Base-by-base conservation (phyloP, 495 filamentous ascomycete species). In the Podospora pseudoanserina region DNA sequence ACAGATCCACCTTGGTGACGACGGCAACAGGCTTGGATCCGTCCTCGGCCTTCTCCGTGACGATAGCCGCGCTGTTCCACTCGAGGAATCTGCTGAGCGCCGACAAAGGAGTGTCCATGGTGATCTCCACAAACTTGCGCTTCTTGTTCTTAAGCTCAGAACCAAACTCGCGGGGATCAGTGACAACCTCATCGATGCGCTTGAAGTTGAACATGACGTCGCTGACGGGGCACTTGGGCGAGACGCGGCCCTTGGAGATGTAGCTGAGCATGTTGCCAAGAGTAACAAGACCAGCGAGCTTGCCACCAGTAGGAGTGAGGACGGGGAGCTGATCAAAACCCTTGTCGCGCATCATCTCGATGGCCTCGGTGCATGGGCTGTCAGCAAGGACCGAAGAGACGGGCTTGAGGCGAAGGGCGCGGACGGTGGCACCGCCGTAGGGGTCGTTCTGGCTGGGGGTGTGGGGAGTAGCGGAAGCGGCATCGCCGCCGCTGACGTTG, bases 201-300 rank as follows among this genome's bases (percentile, higher is more conserved):
- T 84, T 81, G 77, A 99, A 99, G 76, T 96, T 86, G 68, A 99
- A 98, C 95, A 99, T 99, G 74, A 97, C 91, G n/a, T 94, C 88
- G 23, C 84, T 83, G 58, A 99, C 91, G 2, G 86, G 88, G 69
- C 84, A 91, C 72, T 87, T 82, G 1, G 87, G 87, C 0, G 86
- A 85, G 4, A 92, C 92, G 1, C 95, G 87, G 9, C 92, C 92
- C 63, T 88, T 86, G 11, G 91, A 92, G 71, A 99, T 89, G 79
- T 90, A 93, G 74, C 88, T 92, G 56, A 99, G 87, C n/a, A 97
- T 80, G 75, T 99, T 97, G 23, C 95, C 95, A 57, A 99, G 85
- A 1, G 95, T 99, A 18, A 97, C 89, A 2, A 99, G 87, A 27
- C 95, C 95, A 20, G 95, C 92, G 19, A 99, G 88, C 72, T 86